These are phyloP conservation scores for Vigna trinervia DNA, from an alignment of 306 rosid genomes.

Conservation along the genomic window DNA sequence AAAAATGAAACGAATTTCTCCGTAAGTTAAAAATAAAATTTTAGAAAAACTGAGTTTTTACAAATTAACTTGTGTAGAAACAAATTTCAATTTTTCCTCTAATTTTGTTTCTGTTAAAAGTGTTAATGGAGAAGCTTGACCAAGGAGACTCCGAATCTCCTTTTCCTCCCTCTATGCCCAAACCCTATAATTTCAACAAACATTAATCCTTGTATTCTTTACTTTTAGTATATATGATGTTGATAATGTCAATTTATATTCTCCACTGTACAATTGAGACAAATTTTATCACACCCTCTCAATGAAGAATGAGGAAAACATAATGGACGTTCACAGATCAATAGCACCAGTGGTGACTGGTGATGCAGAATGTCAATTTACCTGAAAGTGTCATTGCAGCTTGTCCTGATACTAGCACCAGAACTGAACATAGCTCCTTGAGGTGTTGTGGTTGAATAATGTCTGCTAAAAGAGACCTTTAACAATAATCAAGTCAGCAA, in stretches of 20 bases:
- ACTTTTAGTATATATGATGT: not conserved
- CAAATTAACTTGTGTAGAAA: too few species aligned
- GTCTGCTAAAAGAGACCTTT: constrained; percentile 96
- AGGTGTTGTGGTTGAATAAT: constrained; percentile 93
- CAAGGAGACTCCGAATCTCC: too few species aligned
- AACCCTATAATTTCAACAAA: not conserved
- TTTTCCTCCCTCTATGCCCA: not conserved
- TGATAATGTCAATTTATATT: not conserved
- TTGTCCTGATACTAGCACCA: constrained; percentile 87
- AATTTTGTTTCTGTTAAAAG: too few species aligned
- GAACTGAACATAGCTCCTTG: constrained; percentile 94
- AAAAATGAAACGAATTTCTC: too few species aligned
- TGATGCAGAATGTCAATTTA: constrained; percentile 44
- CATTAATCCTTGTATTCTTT: not conserved
- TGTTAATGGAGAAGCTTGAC: too few species aligned
- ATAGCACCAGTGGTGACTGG: constrained; percentile 11
- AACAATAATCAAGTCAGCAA: constrained; percentile 57
- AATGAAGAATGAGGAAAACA: constrained; percentile 27
- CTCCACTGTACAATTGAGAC: not conserved
- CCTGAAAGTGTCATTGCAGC: constrained; percentile 86
- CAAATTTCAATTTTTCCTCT: too few species aligned
- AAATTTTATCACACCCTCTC: not conserved
- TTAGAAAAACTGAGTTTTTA: too few species aligned
- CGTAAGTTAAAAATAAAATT: too few species aligned
- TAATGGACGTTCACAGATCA: constrained; percentile 17